Percentiles rank a stretch among this genome's conserved stretches.
Conservation (phyloP, 768 basidiomycete genomes). For the Russula abietina region DNA sequence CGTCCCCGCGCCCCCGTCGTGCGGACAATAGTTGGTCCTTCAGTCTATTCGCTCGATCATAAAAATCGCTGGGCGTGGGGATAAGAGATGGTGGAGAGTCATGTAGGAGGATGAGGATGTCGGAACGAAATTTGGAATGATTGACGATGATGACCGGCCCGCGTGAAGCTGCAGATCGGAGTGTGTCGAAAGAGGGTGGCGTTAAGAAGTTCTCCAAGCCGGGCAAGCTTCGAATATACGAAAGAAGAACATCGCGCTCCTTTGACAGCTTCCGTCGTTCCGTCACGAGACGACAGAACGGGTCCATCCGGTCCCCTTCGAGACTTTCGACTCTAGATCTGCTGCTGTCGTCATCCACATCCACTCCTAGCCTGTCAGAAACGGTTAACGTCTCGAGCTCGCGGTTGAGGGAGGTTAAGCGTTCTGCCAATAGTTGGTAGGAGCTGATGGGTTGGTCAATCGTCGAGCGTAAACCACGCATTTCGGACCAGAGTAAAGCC, state of each 20-base stretch:
- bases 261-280: not conserved
- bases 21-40: not conserved
- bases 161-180: constrained; percentile 1
- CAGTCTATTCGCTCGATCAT: not conserved
- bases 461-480: not conserved
- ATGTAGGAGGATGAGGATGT: constrained; percentile 9
- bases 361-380: not conserved
- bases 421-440: not conserved
- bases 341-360: not conserved
- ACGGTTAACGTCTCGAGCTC: constrained; percentile 5
- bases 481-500: not conserved
- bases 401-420: not conserved
- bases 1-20: not conserved
- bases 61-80: not conserved
- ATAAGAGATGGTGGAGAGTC: not conserved
- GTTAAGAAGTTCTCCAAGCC: not conserved
- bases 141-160: constrained; percentile 14
- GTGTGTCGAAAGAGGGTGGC: not conserved
- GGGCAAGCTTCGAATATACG: not conserved
- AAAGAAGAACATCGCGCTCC: constrained; percentile 1
- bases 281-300: constrained; percentile 5
- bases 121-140: constrained; percentile 5
- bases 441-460: not conserved
- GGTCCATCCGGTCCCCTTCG: not conserved
- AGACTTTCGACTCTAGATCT: not conserved